Percentiles rank a stretch among this genome's conserved stretches.
These are phyloP conservation scores for Mantamonas sphyraenae DNA, from an alignment of 78 protist species.

Conservation along the genomic window DNA sequence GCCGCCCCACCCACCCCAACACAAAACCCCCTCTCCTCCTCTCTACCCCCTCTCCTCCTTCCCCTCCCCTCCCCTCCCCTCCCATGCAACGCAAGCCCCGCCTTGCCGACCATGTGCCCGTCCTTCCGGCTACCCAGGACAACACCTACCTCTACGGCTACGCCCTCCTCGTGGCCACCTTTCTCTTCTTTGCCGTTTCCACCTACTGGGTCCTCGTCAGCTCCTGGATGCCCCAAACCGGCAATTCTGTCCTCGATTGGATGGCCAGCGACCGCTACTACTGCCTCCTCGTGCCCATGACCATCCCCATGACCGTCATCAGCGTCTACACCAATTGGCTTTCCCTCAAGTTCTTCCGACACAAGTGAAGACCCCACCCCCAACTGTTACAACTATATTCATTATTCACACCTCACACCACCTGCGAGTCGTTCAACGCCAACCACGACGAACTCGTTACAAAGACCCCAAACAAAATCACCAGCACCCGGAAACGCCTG, in stretches of 20 bases:
- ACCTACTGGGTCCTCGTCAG: slow-evolving; percentile 35
- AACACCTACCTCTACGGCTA: slow-evolving; percentile 39
- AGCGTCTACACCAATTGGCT: slow-evolving; percentile 44
- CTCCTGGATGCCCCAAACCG: slow-evolving; percentile 34
- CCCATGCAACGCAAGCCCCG: too few relatives aligned
- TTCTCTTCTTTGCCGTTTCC: slow-evolving; percentile 22
- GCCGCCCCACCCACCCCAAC: too few relatives aligned
- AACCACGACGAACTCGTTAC: too few relatives aligned
- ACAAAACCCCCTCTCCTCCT: too few relatives aligned
- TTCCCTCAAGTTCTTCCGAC: slow-evolving; percentile 42
- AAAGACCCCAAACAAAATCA: too few relatives aligned
- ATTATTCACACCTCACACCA: too few relatives aligned
- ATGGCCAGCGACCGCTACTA: slow-evolving; percentile 46
- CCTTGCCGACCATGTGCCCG: too few relatives aligned
- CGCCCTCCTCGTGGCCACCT: slow-evolving; percentile 23
- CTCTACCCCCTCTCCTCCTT: too few relatives aligned
- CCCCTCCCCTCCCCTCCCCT: too few relatives aligned
- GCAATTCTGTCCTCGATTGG: slow-evolving; percentile 33
- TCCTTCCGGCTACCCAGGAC: slow-evolving; percentile 24
- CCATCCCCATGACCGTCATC: slow-evolving; percentile 28
- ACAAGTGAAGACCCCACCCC: slow-evolving; percentile 25
- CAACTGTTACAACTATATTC: too few relatives aligned
- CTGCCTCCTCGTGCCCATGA: slow-evolving; percentile 28
- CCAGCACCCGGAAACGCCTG: too few relatives aligned
- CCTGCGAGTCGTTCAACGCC: too few relatives aligned